Evolutionary conservation across 257 asterid species (phyloP).

Genomic region (Solanum rostratum): DNA sequence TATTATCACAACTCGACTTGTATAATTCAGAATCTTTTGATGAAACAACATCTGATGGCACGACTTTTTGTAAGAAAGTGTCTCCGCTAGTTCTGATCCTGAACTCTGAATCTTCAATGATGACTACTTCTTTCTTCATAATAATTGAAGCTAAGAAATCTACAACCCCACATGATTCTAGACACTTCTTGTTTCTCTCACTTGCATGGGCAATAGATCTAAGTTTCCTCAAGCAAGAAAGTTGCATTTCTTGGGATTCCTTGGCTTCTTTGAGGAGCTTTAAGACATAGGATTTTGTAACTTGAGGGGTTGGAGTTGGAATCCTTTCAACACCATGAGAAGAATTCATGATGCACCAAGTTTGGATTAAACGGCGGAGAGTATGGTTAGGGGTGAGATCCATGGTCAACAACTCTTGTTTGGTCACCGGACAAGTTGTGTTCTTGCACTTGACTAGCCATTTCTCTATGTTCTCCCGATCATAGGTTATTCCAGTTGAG

Average conservation of each 20-base stretch:
- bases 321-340: conserved; percentile 27
- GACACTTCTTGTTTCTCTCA: conserved; percentile 10
- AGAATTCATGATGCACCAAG: conserved; percentile 61
- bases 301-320: conserved; percentile 50
- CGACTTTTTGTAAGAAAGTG: neutral
- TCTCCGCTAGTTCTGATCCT: neutral
- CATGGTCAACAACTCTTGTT: conserved; percentile 17
- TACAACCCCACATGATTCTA: conserved; percentile 28
- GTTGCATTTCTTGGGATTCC: conserved; percentile 4
- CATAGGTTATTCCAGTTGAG: conserved; percentile 66
- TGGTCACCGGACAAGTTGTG: conserved; percentile 49
- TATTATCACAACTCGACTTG: neutral
- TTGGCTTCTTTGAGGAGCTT: conserved; percentile 35
- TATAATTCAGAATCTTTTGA: neutral
- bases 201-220: conserved; percentile 26
- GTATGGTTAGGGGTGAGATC: conserved; percentile 72
- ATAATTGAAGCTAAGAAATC: conserved; percentile 28
- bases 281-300: conserved; percentile 26
- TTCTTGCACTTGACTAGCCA: conserved; percentile 43
- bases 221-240: conserved; percentile 27
- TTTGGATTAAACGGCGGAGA: conserved; percentile 53
- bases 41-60: neutral
- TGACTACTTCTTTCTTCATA: neutral
- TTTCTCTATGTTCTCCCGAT: conserved; percentile 47
- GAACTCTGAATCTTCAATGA: neutral